A percentile compares a stretch with the other conserved stretches of the same genome.
Evolutionary conservation across 768 basidiomycete genomes (phyloP).

Genomic region (Leccinum rimulosum): DNA sequence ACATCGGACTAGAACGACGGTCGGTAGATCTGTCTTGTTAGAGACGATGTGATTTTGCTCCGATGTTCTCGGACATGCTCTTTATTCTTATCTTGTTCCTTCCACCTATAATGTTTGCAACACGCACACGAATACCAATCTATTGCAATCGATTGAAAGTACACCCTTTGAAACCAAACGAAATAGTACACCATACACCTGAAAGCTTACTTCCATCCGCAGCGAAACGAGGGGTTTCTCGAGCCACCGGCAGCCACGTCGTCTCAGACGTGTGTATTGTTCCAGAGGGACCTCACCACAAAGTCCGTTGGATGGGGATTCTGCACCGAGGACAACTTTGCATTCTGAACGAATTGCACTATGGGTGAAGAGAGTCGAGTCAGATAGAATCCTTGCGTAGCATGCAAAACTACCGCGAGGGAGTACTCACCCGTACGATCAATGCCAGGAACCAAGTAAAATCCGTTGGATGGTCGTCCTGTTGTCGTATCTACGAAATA

Average conservation of each 20-base stretch:
- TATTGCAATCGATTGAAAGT: too few species aligned
- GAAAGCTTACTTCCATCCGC: too few species aligned
- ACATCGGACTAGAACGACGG: constrained; percentile 12
- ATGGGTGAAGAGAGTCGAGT: background rate
- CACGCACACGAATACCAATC: background rate
- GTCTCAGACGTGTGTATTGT: constrained; percentile 42
- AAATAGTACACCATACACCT: too few species aligned
- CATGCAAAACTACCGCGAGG: background rate
- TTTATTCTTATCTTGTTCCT: background rate
- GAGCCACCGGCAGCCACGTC: too few species aligned
- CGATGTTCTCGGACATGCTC: background rate
- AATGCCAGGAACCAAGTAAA: constrained; percentile 53
- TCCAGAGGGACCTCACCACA: constrained; percentile 51
- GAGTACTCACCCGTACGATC: constrained; percentile 46
- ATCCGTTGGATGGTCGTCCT: constrained; percentile 46
- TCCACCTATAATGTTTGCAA: background rate
- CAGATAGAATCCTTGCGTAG: background rate
- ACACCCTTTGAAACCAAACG: too few species aligned
- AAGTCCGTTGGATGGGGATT: constrained; percentile 43
- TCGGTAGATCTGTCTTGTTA: background rate
- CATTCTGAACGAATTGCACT: constrained; percentile 44
- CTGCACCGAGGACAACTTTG: constrained; percentile 37
- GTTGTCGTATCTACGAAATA: constrained; percentile 46
- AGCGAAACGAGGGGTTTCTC: too few species aligned
- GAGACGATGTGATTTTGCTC: background rate